phyloP scores from a whole-genome alignment of 768 basidiomycete genomes.

The Xanthoconium stramineum region DNA sequence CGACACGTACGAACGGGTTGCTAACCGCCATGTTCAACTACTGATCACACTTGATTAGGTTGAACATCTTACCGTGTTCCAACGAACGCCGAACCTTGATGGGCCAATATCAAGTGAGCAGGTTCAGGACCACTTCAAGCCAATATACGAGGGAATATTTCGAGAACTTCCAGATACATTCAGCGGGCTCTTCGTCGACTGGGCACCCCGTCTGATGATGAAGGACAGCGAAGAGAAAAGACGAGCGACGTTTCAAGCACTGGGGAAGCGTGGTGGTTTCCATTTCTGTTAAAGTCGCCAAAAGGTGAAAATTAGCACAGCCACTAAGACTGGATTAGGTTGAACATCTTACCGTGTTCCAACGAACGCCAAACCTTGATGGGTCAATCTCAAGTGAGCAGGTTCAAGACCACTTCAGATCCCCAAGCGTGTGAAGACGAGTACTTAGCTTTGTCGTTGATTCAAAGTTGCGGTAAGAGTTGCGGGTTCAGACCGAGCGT shows the following conservation, averaged over 20 bases:
- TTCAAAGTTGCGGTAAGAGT: no score
- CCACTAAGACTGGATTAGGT: background rate
- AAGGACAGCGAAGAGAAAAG: slow-evolving; percentile 8
- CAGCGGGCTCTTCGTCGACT: background rate
- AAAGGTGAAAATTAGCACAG: no score
- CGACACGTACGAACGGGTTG: background rate
- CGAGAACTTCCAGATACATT: background rate
- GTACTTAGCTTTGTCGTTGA: no score
- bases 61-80: slow-evolving; percentile 7
- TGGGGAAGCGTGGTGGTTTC: background rate
- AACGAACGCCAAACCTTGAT: slow-evolving; percentile 18
- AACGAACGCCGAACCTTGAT: slow-evolving; percentile 18
- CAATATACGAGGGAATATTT: slow-evolving; percentile 7
- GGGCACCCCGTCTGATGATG: slow-evolving; percentile 7
- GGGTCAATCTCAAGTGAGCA: slow-evolving; percentile 8
- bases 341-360: slow-evolving; percentile 7
- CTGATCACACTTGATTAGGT: slow-evolving; percentile 3
- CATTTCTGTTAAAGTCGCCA: slow-evolving; percentile 8
- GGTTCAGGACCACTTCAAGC: background rate
- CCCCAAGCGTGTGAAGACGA: no score
- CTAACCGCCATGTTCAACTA: no score
- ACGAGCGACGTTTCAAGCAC: background rate
- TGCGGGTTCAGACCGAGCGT: no score
- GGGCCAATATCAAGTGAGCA: slow-evolving; percentile 3
- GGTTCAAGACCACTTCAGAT: slow-evolving; percentile 7